Evolutionary conservation across 345 rosid species (phyloP).

Genomic region (Cardamine chenopodiifolia): DNA sequence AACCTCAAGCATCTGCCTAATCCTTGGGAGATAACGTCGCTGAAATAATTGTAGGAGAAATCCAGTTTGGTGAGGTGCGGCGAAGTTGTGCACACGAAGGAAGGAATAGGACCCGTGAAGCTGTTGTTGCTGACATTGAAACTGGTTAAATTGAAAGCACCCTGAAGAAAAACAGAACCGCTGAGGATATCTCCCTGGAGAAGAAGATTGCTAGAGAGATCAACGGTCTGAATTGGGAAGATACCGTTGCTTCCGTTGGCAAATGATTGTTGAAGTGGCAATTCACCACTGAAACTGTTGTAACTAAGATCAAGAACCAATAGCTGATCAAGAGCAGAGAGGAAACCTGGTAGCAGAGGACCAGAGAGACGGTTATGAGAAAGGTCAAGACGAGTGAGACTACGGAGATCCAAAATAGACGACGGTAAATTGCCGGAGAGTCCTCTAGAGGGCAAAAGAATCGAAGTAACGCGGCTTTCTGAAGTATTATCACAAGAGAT

Average conservation of each 20-base stretch:
- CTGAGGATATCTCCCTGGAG: slow-evolving; percentile 50
- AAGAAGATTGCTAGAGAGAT: slow-evolving; percentile 75
- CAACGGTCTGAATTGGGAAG: slow-evolving; percentile 48
- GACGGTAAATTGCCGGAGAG: slow-evolving; percentile 57
- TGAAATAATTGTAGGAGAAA: slow-evolving; percentile 69
- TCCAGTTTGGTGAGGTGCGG: slow-evolving; percentile 51
- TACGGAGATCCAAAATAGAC: slow-evolving; percentile 48
- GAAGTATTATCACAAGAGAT: slow-evolving; percentile 50
- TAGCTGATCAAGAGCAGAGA: slow-evolving; percentile 53
- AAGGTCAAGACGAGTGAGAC: slow-evolving; percentile 62
- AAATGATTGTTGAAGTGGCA: slow-evolving; percentile 47
- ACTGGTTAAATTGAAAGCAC: slow-evolving; percentile 54
- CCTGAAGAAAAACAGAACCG: slow-evolving; percentile 48
- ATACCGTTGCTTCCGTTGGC: slow-evolving; percentile 25
- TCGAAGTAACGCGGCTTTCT: slow-evolving; percentile 52
- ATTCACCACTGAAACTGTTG: slow-evolving; percentile 63
- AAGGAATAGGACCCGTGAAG: slow-evolving; percentile 68
- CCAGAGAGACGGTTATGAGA: slow-evolving; percentile 74
- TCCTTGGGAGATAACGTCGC: slow-evolving; percentile 55
- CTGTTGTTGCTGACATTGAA: slow-evolving; percentile 81
- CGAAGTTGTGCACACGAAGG: slow-evolving; percentile 57
- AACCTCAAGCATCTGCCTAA: slow-evolving; percentile 62
- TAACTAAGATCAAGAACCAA: slow-evolving; percentile 72
- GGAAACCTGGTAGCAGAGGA: slow-evolving; percentile 52
- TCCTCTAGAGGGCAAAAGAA: slow-evolving; percentile 59